Evolutionary conservation across 2,329 filamentous ascomycete species (phyloP), one percentile per base, ranked within the genome.

Genomic region (Xenoacremonium recifei): DNA sequence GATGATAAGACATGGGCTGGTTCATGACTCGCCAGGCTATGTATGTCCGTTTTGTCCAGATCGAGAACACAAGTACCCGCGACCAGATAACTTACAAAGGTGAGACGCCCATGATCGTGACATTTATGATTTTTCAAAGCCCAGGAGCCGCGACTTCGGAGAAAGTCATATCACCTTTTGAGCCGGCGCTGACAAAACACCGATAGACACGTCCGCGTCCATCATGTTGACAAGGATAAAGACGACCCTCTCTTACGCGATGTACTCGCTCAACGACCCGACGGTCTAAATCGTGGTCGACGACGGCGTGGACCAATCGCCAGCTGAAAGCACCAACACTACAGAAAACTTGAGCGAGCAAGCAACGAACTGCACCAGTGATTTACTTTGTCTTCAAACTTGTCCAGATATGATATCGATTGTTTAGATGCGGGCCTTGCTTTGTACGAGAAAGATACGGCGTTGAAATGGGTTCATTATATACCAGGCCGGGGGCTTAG

Each of bases 31-130:
- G 6, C 93, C 93, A 2, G 92, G 92, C 46, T 99, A 97, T 59
- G 84, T 96, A 21, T 99, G 93, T 64, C 93, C 93, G 0, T 97
- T 96, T 61, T 99, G 93, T 64, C 87, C 89, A 2, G 90, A 96
- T 58, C 79, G 90, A 52, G 90, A 96, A 62, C 92, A 96, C 65
- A 91, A 87, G 61, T 97, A 97, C 63, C 93, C 93, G 5, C 77
- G 93, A 54, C 93, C 93, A 23, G 93, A 99, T 64, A 97, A 97
- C 72, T 71, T 99, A 42, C 92, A 96, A 71, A 83, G 92, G 89
- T 95, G 74, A 51, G 77, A n/a, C n/a, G n/a, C n/a, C n/a, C n/a
- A n/a, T n/a, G n/a, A n/a, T n/a, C n/a, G n/a, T n/a, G n/a, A n/a
- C n/a, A n/a, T n/a, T n/a, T n/a, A n/a, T n/a, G n/a, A n/a, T n/a